phyloP scores from a whole-genome alignment of 108 stramenopile species.

The Cyclotella baltica region DNA sequence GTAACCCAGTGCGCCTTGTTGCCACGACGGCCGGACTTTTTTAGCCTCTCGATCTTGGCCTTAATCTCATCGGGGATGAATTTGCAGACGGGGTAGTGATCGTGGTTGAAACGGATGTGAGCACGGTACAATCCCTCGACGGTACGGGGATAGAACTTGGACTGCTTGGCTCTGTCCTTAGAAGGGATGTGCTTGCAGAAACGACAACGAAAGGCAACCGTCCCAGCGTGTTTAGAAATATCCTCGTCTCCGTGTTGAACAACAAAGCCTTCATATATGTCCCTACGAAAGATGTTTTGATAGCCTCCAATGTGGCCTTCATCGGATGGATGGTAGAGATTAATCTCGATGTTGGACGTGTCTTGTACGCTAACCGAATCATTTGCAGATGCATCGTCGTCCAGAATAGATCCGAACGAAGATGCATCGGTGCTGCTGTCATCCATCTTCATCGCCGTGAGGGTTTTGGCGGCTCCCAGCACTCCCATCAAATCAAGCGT shows the following conservation, averaged over 20 bases:
- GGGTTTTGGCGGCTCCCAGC: too few species aligned
- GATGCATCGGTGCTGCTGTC: too few species aligned
- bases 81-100: constrained; percentile 25
- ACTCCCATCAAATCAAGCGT: too few species aligned
- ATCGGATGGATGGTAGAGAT: constrained; percentile 11
- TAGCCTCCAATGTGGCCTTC: constrained; percentile 1
- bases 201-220: constrained; percentile 36
- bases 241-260: constrained; percentile 4
- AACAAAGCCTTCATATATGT: constrained; percentile 18
- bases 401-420: too few species aligned
- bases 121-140: constrained; percentile 32
- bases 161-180: constrained; percentile 5
- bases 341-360: too few species aligned
- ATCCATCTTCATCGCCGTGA: too few species aligned
- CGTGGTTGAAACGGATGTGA: constrained; percentile 21
- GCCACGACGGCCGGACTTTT: constrained; percentile 22
- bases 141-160: constrained; percentile 27
- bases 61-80: constrained; percentile 28
- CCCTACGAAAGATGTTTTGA: constrained; percentile 11
- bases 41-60: constrained; percentile 7
- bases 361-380: too few species aligned
- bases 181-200: constrained; percentile 32
- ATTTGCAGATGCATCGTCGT: too few species aligned
- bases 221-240: too few species aligned
- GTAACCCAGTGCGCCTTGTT: constrained; percentile 36